Percentiles rank a stretch among this genome's conserved stretches.
Conservation (phyloP, 805 yeast species). For the Monosporozyma aerobia region DNA sequence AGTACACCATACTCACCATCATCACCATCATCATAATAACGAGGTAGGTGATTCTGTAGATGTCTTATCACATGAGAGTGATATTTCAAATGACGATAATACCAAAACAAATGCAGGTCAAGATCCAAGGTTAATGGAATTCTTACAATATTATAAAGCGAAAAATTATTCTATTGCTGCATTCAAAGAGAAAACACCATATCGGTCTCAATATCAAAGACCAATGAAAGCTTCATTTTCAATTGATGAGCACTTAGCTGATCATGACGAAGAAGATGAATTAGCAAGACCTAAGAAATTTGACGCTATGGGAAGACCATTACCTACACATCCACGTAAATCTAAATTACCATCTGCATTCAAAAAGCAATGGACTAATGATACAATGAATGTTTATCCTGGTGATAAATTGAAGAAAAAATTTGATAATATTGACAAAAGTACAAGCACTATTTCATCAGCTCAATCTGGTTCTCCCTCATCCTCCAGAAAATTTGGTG, state of each 20-base stretch:
- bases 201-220: neutral
- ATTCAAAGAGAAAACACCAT: constrained; percentile 10
- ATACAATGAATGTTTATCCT: neutral
- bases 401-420: neutral
- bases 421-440: neutral
- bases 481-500: constrained; percentile 25
- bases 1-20: constrained; percentile 1
- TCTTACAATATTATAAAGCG: constrained; percentile 33
- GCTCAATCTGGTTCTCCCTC: constrained; percentile 3
- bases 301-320: constrained; percentile 36
- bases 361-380: neutral
- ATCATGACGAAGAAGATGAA: neutral
- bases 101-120: neutral
- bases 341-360: constrained; percentile 45
- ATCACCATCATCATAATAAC: constrained; percentile 5
- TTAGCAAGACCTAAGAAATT: constrained; percentile 12
- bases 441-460: neutral
- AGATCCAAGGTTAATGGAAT: constrained; percentile 39
- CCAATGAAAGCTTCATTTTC: constrained; percentile 19
- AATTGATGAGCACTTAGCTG: constrained; percentile 8
- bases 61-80: constrained; percentile 1
- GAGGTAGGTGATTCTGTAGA: neutral
- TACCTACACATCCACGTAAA: constrained; percentile 43
- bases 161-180: constrained; percentile 19
- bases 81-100: constrained; percentile 9